phyloP scores from a whole-genome alignment of 2,329 filamentous ascomycete genomes.

The Monilinia vaccinii-corymbosi region DNA sequence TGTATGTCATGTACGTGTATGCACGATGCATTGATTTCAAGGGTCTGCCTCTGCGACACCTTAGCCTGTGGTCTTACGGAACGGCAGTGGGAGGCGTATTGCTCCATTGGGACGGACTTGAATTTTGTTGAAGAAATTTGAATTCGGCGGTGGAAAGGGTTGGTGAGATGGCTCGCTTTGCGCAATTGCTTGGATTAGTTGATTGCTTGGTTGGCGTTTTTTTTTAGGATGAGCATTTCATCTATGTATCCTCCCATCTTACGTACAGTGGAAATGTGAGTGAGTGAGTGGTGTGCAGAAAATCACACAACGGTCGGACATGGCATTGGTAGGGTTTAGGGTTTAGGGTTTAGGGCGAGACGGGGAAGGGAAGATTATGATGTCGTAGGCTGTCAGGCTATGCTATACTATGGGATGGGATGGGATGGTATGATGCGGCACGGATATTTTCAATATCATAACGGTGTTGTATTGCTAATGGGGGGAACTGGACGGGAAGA shows the following conservation, averaged over 20 bases:
- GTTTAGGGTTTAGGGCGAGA: not conserved
- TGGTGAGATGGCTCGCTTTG: too few species aligned
- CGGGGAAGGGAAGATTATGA: too few species aligned
- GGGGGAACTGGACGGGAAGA: not conserved
- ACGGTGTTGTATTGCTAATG: not conserved
- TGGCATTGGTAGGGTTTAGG: constrained; percentile 2
- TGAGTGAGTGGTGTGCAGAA: not conserved
- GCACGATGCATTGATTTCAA: not conserved
- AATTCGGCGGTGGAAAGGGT: too few species aligned
- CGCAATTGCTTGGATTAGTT: too few species aligned
- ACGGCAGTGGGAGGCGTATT: not conserved
- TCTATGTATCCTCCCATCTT: too few species aligned
- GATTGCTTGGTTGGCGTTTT: too few species aligned
- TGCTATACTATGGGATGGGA: not conserved
- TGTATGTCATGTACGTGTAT: not conserved
- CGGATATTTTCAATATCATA: not conserved
- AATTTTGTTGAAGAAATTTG: not conserved
- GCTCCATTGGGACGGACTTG: not conserved
- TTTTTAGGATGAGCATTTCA: too few species aligned
- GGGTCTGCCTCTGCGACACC: not conserved
- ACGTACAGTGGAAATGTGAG: not conserved
- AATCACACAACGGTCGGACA: not conserved
- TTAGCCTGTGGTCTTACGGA: not conserved
- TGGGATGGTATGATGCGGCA: not conserved
- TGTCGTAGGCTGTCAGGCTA: not conserved